phyloP scores from a whole-genome alignment of 176 grass and related monocot species.

The Raddia distichophylla region DNA sequence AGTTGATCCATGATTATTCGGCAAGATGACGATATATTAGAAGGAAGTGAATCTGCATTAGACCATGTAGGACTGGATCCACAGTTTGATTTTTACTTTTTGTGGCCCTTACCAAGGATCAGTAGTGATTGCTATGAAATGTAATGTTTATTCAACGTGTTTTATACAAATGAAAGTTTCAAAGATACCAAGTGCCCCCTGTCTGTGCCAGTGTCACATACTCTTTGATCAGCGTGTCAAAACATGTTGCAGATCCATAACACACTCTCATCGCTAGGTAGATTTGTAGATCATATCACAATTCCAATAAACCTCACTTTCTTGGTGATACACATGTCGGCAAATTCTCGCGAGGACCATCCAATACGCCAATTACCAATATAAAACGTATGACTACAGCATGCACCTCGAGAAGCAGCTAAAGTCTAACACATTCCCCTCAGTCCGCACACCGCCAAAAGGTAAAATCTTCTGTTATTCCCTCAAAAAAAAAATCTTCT shows the following conservation, averaged over 20 bases:
- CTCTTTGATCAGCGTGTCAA: neutral
- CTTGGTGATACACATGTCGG: neutral
- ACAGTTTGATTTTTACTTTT: neutral
- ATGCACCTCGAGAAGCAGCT: neutral
- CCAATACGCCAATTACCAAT: neutral
- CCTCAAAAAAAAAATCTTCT: no score
- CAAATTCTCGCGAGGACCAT: neutral
- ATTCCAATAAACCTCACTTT: neutral
- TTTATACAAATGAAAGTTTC: neutral
- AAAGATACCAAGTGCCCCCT: neutral
- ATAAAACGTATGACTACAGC: neutral
- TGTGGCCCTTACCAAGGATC: neutral
- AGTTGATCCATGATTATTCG: neutral
- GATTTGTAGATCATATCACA: neutral
- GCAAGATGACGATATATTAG: neutral
- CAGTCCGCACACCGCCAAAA: neutral
- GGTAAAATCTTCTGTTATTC: neutral
- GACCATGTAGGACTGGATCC: neutral
- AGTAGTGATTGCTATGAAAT: neutral
- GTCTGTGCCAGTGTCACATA: neutral
- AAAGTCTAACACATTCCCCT: neutral
- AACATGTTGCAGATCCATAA: neutral
- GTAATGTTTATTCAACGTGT: neutral
- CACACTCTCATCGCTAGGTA: neutral
- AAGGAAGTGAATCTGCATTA: neutral